Base-by-base conservation (phyloP, 352 stramenopile genomes). In the Phytophthora sansomeana region DNA sequence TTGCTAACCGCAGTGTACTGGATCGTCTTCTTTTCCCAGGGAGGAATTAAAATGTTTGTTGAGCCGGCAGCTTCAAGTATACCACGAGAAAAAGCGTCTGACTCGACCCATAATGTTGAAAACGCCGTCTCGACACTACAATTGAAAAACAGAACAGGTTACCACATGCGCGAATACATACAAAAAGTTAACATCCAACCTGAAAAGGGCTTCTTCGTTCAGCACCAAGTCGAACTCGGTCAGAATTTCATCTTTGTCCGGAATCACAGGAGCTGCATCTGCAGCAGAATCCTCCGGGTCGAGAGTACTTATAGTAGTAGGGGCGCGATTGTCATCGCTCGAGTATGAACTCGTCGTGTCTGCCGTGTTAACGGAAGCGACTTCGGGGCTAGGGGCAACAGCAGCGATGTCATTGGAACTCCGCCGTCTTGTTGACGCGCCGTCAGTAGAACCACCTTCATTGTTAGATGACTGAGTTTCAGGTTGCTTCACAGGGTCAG, bases 191-290 rank as follows among this genome's bases (percentile, higher is more conserved):
- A 17, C 46, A 43, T 54, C 71, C 48, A 74, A 96, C 88, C 85
- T 91, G 70, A 95, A 83, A 3, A 69, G 56, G 5, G 87, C 67
- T 63, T 83, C 72, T 73, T 94, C 82, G 24, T 95, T 75, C 8
- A 95, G 29, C 8, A 95, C 70, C 30, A 95, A 42, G 49, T 96
- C 84, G 33, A 80, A 96, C 42, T 96, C 89, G 32, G 67, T 53
- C 6, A 95, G 57, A n/a, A 88, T 35, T 0, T 51, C 8, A 65
- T 95, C 84, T 29, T 73, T 77, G 1, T 72, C 64, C 49, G 81
- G 78, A 17, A 90, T 67, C 4, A 49, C 56, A 26, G 50, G 32
- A 5, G 41, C n/a, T 48, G 42, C n/a, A 58, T 39, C 24, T 51
- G 60, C 41, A 57, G 66, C 38, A 24, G 63, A 29, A 19, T 36